Evolutionary conservation across 805 yeast species (phyloP), one percentile per base, ranked within the genome.

Genomic region (Schwanniomyces pseudopolymorphus): DNA sequence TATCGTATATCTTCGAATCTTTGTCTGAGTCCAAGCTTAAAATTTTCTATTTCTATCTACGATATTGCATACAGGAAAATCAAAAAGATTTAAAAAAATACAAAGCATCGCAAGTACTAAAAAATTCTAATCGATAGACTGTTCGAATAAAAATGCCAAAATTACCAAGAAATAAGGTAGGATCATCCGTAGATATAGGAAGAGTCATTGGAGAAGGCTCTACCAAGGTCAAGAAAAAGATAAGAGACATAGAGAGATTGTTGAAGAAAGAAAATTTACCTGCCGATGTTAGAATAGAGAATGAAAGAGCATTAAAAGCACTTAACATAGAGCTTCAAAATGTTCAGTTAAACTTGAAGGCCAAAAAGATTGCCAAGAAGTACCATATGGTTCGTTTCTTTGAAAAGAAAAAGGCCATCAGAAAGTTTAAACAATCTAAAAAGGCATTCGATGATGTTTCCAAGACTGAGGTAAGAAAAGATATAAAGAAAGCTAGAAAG

Each of bases 351-450:
- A 66, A 67, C 25, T 67, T 71, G 40, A 74, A 70, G 53, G 78
- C 79, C 14, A 78, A 75, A 51, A 74, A 77, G 44, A 67, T 74
- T 33, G 80, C 89, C 10, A 78, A 83, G 54, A 87, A 85, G 67
- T 94, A 94, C 63, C 97, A 89, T 61, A 90, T 89, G 91, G 89
- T 94, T 41, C 79, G 92, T 54, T 94, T 94, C 61, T 89, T 94
- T 51, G 98, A 91, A 65, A 81, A 78, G 60, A 89, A 89, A 69
- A 91, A 90, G 75, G 94, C 96, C 0, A 55, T 80, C 21, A 78
- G 96, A 60, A 79, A 73, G 47, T 80, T 87, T 59, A 86, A 84
- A 52, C 77, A 71, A 45, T 79, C 81, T 2, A 59, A 56, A 40
- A 74, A 70, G 39, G 59, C 63, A 10, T 52, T 70, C 26, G 69